These are phyloP conservation scores for Penicillium steckii DNA, from an alignment of 495 filamentous ascomycete genomes.

Conservation along the genomic window DNA sequence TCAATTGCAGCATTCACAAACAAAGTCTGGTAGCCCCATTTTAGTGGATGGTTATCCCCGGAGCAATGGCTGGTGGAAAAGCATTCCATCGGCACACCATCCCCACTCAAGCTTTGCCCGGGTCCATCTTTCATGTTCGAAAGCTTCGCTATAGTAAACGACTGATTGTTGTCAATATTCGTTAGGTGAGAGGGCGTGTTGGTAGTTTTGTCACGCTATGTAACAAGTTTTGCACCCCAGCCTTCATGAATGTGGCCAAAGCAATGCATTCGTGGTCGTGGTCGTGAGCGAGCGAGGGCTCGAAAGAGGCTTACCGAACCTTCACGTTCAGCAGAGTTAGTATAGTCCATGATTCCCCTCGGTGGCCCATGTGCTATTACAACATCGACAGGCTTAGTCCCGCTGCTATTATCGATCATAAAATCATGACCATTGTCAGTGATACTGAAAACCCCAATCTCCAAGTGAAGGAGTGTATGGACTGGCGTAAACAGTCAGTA, in stretches of 20 bases:
- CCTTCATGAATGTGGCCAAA: slow-evolving; percentile 74
- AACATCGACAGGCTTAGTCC: no score
- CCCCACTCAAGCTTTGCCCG: neutral
- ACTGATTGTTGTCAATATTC: slow-evolving; percentile 48
- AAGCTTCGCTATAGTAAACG: slow-evolving; percentile 37
- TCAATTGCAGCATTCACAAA: slow-evolving; percentile 67
- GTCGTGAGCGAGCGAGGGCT: no score
- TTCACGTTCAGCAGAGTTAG: slow-evolving; percentile 28
- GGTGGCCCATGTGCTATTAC: slow-evolving; percentile 72
- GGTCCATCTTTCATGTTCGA: slow-evolving; percentile 14
- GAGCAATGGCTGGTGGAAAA: slow-evolving; percentile 33
- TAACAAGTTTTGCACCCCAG: slow-evolving; percentile 62
- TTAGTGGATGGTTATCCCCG: slow-evolving; percentile 28
- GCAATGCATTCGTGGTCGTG: slow-evolving; percentile 60
- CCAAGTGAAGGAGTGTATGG: slow-evolving; percentile 59
- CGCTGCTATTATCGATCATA: slow-evolving; percentile 36
- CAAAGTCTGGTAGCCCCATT: slow-evolving; percentile 50
- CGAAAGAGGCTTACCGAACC: slow-evolving; percentile 57
- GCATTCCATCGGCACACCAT: no score
- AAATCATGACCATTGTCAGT: slow-evolving; percentile 45
- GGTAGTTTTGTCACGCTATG: slow-evolving; percentile 43
- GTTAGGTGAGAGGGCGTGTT: slow-evolving; percentile 39
- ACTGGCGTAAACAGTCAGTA: slow-evolving; percentile 61
- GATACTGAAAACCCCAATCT: slow-evolving; percentile 61
- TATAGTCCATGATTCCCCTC: slow-evolving; percentile 50